Base-by-base conservation (phyloP, 2,329 filamentous ascomycete species). In the Aspergillus ruber region DNA sequence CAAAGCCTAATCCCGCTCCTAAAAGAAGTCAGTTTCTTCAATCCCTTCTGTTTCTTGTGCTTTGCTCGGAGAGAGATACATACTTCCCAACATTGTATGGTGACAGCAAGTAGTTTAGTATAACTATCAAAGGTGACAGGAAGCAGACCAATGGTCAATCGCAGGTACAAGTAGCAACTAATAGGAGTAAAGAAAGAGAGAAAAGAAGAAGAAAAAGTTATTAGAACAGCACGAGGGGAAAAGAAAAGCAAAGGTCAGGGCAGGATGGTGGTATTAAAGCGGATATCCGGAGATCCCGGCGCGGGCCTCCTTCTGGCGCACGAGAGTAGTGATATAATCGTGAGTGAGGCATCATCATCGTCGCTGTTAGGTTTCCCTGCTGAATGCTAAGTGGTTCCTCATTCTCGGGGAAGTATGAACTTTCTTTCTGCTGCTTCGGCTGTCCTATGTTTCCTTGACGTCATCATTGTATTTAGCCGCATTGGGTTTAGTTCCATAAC, bases 1-100 rank as follows among this genome's bases (percentile, higher is more conserved):
- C 52, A 42, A 81, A 63, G 55, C 75, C 78, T 59, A 84, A 68
- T 42, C 76, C 48, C 47, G 77, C 74, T 60, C 81, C 81, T 84
- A 38, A 36, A 8, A 15, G 21, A 42, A 21, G 42, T 12, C 20
- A 55, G 56, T 45, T 55, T 50, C 20, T 47, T 21, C 17, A 33
- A 33, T 29, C n/a, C 42, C 17, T 38, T 9, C 40, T 21, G 39
- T 23, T 3, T 4, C 36, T 10, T 12, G 36, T 36, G n/a, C n/a
- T 18, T 12, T 7, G 17, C 7, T n/a, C 33, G 49, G 41, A 41
- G 17, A 42, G 44, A 18, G 20, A 17, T 29, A 54, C 62, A 51
- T 63, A 71, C 68, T 68, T 53, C 61, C 62, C 21, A 64, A 13
- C 63, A 66, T 66, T 23, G 21, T 43, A 10, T 43, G n/a, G 23